Percentiles rank a stretch among this genome's conserved stretches.
phyloP scores from a whole-genome alignment of 441 rosid genomes.

The Pelargonium citronellum region DNA sequence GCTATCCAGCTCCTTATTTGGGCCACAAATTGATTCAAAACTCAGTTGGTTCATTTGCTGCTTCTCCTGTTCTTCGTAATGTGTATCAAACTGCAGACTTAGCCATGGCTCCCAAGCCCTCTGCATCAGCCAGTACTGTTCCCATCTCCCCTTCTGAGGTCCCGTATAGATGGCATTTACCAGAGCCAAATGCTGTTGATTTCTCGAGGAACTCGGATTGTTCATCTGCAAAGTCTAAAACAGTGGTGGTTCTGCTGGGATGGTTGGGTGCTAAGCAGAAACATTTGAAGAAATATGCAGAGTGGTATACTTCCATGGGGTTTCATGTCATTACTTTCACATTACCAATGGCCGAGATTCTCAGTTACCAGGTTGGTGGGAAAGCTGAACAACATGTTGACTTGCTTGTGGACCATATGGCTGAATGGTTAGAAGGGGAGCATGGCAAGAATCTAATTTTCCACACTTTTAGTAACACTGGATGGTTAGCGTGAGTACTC shows the following conservation, averaged over 20 bases:
- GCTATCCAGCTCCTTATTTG: slow-evolving; percentile 29
- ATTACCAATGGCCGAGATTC: slow-evolving; percentile 73
- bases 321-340: slow-evolving; percentile 89
- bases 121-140: slow-evolving; percentile 22
- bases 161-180: slow-evolving; percentile 86
- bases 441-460: slow-evolving; percentile 74
- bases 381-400: slow-evolving; percentile 78
- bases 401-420: slow-evolving; percentile 74
- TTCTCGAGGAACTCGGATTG: slow-evolving; percentile 51
- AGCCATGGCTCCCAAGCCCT: slow-evolving; percentile 56
- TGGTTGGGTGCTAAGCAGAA: slow-evolving; percentile 98
- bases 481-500: slow-evolving; percentile 78
- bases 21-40: slow-evolving; percentile 26
- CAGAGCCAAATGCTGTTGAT: slow-evolving; percentile 53
- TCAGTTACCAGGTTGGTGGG: slow-evolving; percentile 82
- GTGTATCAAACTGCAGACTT: slow-evolving; percentile 62
- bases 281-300: slow-evolving; percentile 81
- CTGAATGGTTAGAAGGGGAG: slow-evolving; percentile 88
- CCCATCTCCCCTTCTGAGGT: slow-evolving; percentile 49
- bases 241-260: slow-evolving; percentile 84
- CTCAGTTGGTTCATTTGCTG: slow-evolving; percentile 26
- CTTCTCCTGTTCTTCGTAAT: slow-evolving; percentile 40
- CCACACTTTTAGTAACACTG: slow-evolving; percentile 97
- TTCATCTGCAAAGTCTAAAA: slow-evolving; percentile 54
- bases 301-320: slow-evolving; percentile 85